Evolutionary conservation across 2,329 filamentous ascomycete species (phyloP).

Genomic region (Ceratocystiopsis sp.): DNA sequence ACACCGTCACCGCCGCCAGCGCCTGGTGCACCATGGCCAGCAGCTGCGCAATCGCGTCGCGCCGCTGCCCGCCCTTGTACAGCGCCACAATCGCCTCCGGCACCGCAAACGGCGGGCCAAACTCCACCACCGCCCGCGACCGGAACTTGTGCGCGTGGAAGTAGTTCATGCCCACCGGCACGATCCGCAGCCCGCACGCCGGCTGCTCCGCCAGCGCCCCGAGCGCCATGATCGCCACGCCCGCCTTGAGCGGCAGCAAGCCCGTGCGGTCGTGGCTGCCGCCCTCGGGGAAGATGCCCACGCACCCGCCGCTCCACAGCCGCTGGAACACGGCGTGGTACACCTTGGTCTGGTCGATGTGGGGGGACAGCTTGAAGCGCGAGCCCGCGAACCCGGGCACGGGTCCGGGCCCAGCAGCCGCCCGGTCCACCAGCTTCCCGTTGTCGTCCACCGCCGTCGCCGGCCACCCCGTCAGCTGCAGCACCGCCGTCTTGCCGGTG

Average conservation of each 20-base stretch:
- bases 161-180: constrained; percentile 98
- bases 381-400: constrained; percentile 55
- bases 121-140: constrained; percentile 88
- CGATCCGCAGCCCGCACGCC: constrained; percentile 78
- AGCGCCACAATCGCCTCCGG: constrained; percentile 66
- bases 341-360: constrained; percentile 85
- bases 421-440: constrained; percentile 41
- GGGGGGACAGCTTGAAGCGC: constrained; percentile 75
- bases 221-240: constrained; percentile 94
- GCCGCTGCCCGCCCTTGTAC: constrained; percentile 66
- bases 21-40: constrained; percentile 76
- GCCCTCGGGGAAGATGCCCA: constrained; percentile 94
- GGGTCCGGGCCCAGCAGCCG: constrained; percentile 22
- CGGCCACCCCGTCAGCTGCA: constrained; percentile 61
- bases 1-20: constrained; percentile 77
- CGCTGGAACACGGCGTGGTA: constrained; percentile 86
- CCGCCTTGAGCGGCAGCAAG: constrained; percentile 81
- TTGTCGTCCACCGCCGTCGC: constrained; percentile 48
- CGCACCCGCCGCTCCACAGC: constrained; percentile 66
- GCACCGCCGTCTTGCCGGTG: constrained; percentile 55
- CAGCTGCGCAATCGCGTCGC: constrained; percentile 73
- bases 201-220: constrained; percentile 75
- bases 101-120: constrained; percentile 77
- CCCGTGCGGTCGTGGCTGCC: constrained; percentile 91
- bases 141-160: constrained; percentile 98